Percentiles rank a stretch among this genome's conserved stretches.
Evolutionary conservation across 2,329 filamentous ascomycete species (phyloP).

Genomic region (Aspergillus pseudoglaucus): DNA sequence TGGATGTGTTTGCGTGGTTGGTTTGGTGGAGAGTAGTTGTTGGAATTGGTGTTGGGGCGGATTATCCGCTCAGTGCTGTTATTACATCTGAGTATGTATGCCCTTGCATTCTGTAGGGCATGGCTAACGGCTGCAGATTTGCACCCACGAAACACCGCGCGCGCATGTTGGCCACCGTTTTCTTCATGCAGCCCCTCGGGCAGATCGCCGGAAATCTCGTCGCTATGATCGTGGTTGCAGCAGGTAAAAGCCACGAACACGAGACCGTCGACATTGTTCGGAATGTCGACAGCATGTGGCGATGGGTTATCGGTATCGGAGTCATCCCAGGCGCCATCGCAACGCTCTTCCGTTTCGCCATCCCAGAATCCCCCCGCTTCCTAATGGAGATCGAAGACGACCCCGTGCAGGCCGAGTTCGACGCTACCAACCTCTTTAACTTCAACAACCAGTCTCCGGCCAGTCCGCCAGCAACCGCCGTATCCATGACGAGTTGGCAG

Average conservation of each 20-base stretch:
- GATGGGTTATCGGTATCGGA: slow-evolving; percentile 60
- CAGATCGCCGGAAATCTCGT: slow-evolving; percentile 60
- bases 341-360: slow-evolving; percentile 60
- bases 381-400: slow-evolving; percentile 60
- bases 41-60: slow-evolving; percentile 56
- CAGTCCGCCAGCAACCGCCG: slow-evolving; percentile 4
- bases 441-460: slow-evolving; percentile 10
- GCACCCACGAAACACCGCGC: slow-evolving; percentile 55
- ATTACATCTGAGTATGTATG: slow-evolving; percentile 59
- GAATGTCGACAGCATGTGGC: slow-evolving; percentile 57
- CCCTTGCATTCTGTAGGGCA: neutral
- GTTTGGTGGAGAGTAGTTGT: slow-evolving; percentile 45
- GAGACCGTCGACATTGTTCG: slow-evolving; percentile 22
- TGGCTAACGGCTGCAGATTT: slow-evolving; percentile 28
- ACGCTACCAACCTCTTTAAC: slow-evolving; percentile 55
- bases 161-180: slow-evolving; percentile 62
- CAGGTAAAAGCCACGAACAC: slow-evolving; percentile 18
- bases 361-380: slow-evolving; percentile 61
- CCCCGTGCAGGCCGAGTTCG: slow-evolving; percentile 51
- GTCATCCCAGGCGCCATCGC: slow-evolving; percentile 58
- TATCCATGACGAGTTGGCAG: slow-evolving; percentile 15
- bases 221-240: slow-evolving; percentile 43
- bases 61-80: slow-evolving; percentile 61
- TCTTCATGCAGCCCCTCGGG: slow-evolving; percentile 63
- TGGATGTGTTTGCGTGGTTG: slow-evolving; percentile 41